Evolutionary conservation across 768 basidiomycete species (phyloP), one percentile per base, ranked within the genome.

Genomic region (Ephemerocybe angulata): DNA sequence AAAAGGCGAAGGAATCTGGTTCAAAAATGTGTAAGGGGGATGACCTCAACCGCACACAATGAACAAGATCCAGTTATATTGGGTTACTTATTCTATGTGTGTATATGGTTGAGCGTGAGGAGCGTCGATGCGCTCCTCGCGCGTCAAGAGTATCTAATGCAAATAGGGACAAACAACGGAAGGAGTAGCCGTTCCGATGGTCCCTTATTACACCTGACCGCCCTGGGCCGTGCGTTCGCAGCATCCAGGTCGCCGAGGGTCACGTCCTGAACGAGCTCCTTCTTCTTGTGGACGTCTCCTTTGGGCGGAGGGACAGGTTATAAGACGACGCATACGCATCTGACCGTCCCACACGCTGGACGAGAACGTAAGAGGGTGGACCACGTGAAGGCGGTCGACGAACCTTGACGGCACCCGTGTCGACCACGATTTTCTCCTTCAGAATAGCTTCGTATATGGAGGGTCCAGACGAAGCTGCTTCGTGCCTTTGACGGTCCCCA

Each of bases 291-390:
- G 47, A 98, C 93, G 41, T 97, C 93, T 43, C 93, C 95, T 70
- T 97, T 97, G 0, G 97, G 97, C 33, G 98, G 76, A 5, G 97
- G 96, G 2, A 98, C 97, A 98, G 84, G 68, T 98, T 96, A 70
- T 92, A 99, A 31, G 95, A 93, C 3, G 93, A 93, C 2, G 97
- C 94, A 64, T 98, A 98, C 3, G 97, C 93, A 69, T 98, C 96
- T 41, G 94, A 97, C 25, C 96, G 83, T 8, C 96, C 97, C 7
- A 98, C 96, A 22, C 97, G 86, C 90, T 97, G 65, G 19, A 57
- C 27, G 54, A 40, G 52, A n/a, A 25, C 19, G 25, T 24, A 25
- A 52, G 53, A 17, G 54, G 30, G n/a, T 31, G 56, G 28, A 22
- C 31, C n/a, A 59, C 35, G 38, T 29, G n/a, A 50, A 38, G 21